Conservation (phyloP, 192 early-diverging fungal genomes). For the Rhizoclosmatium globosum region DNA sequence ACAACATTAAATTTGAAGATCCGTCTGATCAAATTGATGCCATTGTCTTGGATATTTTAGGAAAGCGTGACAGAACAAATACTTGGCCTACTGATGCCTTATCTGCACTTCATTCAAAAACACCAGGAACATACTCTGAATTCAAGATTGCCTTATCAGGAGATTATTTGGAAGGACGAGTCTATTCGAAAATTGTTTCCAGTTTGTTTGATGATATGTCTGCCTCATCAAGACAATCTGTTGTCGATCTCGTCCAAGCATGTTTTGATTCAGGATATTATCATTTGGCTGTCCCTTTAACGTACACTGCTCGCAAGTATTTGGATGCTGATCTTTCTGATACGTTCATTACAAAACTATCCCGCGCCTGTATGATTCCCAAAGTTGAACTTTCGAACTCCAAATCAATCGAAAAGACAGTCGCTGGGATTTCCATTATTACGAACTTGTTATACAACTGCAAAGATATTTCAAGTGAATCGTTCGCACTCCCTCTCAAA, state of each 20-base stretch:
- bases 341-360: background rate
- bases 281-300: background rate
- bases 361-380: background rate
- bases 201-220: background rate
- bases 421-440: slow-evolving; percentile 7
- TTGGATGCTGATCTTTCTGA: background rate
- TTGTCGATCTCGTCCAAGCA: slow-evolving; percentile 3
- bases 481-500: slow-evolving; percentile 15
- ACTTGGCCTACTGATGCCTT: background rate
- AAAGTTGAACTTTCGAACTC: slow-evolving; percentile 9
- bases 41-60: background rate
- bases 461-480: slow-evolving; percentile 2
- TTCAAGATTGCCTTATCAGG: background rate
- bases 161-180: slow-evolving; percentile 28
- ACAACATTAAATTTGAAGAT: background rate
- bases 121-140: background rate
- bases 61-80: background rate
- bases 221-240: background rate
- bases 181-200: slow-evolving; percentile 25
- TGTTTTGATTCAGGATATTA: slow-evolving; percentile 8
- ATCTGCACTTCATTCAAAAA: slow-evolving; percentile 28
- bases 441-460: background rate
- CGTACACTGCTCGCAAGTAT: background rate
- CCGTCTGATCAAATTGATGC: background rate
- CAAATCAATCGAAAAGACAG: background rate